Conservation (phyloP, 108 stramenopile species). For the Seminavis robusta region DNA sequence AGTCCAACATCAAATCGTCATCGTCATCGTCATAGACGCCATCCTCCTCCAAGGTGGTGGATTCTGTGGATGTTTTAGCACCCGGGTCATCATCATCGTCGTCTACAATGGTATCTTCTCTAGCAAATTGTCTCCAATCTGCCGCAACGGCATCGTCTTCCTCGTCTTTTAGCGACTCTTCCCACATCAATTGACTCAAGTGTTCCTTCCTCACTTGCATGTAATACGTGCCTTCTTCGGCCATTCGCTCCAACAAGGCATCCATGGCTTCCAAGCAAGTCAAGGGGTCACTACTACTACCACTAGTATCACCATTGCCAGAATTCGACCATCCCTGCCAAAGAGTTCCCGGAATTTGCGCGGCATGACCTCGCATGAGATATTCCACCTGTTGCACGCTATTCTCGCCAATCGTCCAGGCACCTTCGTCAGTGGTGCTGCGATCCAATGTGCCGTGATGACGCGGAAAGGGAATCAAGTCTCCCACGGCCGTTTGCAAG, state of each 20-base stretch:
- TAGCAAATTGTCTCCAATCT: slow-evolving; percentile 11
- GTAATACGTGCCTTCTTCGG: slow-evolving; percentile 57
- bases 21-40: not conserved
- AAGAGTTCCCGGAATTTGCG: slow-evolving; percentile 13
- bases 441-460: too few relatives aligned
- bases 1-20: slow-evolving; percentile 9
- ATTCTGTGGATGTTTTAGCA: slow-evolving; percentile 1
- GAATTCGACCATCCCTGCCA: too few relatives aligned
- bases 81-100: slow-evolving; percentile 19
- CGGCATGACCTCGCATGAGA: slow-evolving; percentile 46
- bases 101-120: slow-evolving; percentile 12
- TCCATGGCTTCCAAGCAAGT: slow-evolving; percentile 50
- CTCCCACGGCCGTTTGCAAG: slow-evolving; percentile 49
- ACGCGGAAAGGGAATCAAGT: too few relatives aligned
- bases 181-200: slow-evolving; percentile 19
- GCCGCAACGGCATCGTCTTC: slow-evolving; percentile 19
- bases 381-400: slow-evolving; percentile 59
- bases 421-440: too few relatives aligned
- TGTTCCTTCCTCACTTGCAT: slow-evolving; percentile 40
- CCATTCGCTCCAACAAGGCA: slow-evolving; percentile 44
- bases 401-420: slow-evolving; percentile 48
- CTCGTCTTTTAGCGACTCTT: not conserved
- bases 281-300: too few relatives aligned
- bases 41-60: not conserved
- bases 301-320: too few relatives aligned